Evolutionary conservation across 495 filamentous ascomycete species (phyloP).

Genomic region (Trichoderma reesei): DNA sequence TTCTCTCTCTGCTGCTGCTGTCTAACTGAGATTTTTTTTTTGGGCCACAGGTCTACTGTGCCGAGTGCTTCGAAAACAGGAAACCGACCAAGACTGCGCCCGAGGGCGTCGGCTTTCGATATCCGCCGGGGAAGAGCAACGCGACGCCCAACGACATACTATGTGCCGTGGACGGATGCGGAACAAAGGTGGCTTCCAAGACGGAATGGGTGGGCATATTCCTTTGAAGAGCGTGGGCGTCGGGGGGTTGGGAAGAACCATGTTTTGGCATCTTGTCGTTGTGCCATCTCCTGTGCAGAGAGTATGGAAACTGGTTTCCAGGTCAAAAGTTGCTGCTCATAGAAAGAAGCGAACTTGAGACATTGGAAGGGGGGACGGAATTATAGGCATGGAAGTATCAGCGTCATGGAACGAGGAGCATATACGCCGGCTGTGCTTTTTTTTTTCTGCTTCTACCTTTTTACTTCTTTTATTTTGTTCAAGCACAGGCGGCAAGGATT

Average conservation of each 20-base stretch:
- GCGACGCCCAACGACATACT: slow-evolving; percentile 22
- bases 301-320: no score
- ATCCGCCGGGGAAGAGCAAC: slow-evolving; percentile 11
- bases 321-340: no score
- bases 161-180: slow-evolving; percentile 36
- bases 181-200: slow-evolving; percentile 27
- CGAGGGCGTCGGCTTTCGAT: slow-evolving; percentile 1
- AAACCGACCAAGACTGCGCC: slow-evolving; percentile 15
- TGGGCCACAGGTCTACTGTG: slow-evolving; percentile 35
- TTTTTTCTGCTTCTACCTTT: no score
- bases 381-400: no score
- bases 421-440: no score
- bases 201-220: slow-evolving; percentile 39
- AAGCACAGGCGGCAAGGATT: no score
- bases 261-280: background rate
- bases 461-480: no score
- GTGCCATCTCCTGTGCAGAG: no score
- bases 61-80: slow-evolving; percentile 33
- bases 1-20: background rate
- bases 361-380: no score
- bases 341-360: no score
- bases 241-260: background rate
- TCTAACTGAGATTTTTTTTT: background rate
- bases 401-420: no score
- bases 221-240: slow-evolving; percentile 12